These are phyloP conservation scores for Saturnispora sanitii DNA, from an alignment of 805 yeast genomes.

Conservation along the genomic window DNA sequence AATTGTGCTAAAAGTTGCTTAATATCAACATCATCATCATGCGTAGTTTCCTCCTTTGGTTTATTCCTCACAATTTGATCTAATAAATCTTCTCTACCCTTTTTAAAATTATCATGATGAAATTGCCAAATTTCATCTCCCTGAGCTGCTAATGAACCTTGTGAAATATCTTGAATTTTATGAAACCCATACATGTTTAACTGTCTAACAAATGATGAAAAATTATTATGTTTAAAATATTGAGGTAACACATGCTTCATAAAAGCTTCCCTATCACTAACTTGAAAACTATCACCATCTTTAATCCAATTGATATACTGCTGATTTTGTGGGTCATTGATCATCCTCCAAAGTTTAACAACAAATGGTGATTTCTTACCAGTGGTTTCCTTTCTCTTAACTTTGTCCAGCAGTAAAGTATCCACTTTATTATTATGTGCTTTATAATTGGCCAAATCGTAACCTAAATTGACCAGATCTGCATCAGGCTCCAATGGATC, in stretches of 20 bases:
- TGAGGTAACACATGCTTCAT: conserved; percentile 79
- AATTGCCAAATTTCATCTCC: conserved; percentile 85
- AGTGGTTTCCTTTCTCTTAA: too few species aligned
- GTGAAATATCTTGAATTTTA: conserved; percentile 84
- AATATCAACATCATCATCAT: conserved; percentile 36
- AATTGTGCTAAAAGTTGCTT: conserved; percentile 56
- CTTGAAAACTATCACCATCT: conserved; percentile 80
- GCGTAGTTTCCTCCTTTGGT: conserved; percentile 33
- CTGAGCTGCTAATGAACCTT: conserved; percentile 51
- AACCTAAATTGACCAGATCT: conserved; percentile 3
- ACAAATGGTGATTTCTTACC: conserved; percentile 80
- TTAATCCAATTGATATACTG: conserved; percentile 74
- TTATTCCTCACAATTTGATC: conserved; percentile 77
- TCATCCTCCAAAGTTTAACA: conserved; percentile 91
- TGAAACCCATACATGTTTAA: conserved; percentile 99
- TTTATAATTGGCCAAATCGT: conserved; percentile 7
- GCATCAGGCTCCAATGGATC: conserved; percentile 6
- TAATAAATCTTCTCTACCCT: conserved; percentile 73
- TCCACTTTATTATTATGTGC: background rate
- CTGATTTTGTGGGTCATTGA: conserved; percentile 64
- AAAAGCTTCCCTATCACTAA: conserved; percentile 72
- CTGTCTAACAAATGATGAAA: conserved; percentile 93
- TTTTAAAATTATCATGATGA: conserved; percentile 67
- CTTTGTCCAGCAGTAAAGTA: background rate
- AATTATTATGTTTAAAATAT: conserved; percentile 90